Conservation (phyloP, 2,329 filamentous ascomycete species). For the Boeremia exigua region DNA sequence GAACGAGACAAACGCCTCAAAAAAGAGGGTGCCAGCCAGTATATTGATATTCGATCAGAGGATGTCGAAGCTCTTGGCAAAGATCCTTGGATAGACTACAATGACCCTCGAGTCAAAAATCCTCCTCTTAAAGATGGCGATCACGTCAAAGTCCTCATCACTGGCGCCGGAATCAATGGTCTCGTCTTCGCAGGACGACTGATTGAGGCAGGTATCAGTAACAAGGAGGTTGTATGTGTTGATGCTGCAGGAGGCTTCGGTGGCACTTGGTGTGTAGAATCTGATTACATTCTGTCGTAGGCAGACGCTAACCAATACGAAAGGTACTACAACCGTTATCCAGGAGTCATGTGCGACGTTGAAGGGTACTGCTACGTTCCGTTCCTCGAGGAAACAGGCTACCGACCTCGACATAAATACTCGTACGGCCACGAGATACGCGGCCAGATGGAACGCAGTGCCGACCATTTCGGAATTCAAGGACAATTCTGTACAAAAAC, state of each 20-base stretch:
- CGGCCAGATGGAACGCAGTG: neutral
- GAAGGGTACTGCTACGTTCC: slow-evolving; percentile 63
- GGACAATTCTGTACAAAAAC: neutral
- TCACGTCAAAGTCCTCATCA: slow-evolving; percentile 25
- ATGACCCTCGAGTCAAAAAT: neutral
- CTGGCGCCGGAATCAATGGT: slow-evolving; percentile 49
- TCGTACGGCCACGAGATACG: neutral
- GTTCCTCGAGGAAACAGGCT: slow-evolving; percentile 31
- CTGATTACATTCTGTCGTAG: neutral
- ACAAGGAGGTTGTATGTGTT: slow-evolving; percentile 46
- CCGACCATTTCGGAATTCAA: neutral
- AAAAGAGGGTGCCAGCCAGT: neutral
- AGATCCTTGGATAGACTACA: slow-evolving; percentile 3
- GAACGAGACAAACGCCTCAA: slow-evolving; percentile 1
- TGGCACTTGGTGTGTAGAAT: slow-evolving; percentile 51
- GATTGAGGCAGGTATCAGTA: slow-evolving; percentile 39
- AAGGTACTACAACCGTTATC: slow-evolving; percentile 57
- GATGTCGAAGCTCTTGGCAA: neutral
- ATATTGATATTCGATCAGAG: neutral
- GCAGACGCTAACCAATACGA: slow-evolving; percentile 12
- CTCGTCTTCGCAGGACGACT: slow-evolving; percentile 48
- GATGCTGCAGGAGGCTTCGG: slow-evolving; percentile 54
- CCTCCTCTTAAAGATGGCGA: neutral
- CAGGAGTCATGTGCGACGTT: slow-evolving; percentile 60
- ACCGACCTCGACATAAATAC: slow-evolving; percentile 25